A percentile compares a stretch with the other conserved stretches of the same genome.
Evolutionary conservation across 192 early-diverging fungal genomes (phyloP).

Genomic region (Backusella parvicylindrica): DNA sequence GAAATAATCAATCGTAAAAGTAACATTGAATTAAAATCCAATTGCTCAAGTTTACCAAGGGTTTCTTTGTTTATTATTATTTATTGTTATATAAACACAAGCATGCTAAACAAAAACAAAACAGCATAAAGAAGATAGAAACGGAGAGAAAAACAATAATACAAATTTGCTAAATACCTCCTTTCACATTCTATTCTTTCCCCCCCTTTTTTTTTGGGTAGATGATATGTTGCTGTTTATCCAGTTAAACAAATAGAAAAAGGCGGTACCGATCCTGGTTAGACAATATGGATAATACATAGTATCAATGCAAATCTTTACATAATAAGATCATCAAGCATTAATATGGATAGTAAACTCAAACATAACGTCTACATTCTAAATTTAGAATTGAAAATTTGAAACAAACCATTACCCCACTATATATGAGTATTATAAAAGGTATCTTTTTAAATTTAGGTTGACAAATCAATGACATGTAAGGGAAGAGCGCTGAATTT

Average conservation of each 20-base stretch:
- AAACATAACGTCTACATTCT: not conserved
- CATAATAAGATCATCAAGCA: not conserved
- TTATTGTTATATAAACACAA: not conserved
- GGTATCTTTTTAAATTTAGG: not conserved
- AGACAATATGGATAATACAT: not conserved
- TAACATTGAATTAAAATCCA: not conserved
- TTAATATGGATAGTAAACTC: not conserved
- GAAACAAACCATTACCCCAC: not conserved
- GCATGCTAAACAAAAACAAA: too few relatives aligned
- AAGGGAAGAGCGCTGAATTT: not conserved
- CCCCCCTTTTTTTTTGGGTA: not conserved
- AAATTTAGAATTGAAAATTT: not conserved
- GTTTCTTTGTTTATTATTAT: not conserved
- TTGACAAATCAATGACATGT: not conserved
- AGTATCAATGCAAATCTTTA: not conserved
- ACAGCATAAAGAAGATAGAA: not conserved
- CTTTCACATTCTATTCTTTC: not conserved
- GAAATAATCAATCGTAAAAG: not conserved
- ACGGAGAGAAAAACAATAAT: not conserved
- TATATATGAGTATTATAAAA: too few relatives aligned
- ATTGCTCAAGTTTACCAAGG: not conserved
- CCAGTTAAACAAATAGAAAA: not conserved
- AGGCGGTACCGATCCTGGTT: not conserved
- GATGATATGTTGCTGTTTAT: not conserved
- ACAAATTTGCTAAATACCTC: not conserved